Conservation (phyloP, 176 grass and related monocot species). For the Poa annua region DNA sequence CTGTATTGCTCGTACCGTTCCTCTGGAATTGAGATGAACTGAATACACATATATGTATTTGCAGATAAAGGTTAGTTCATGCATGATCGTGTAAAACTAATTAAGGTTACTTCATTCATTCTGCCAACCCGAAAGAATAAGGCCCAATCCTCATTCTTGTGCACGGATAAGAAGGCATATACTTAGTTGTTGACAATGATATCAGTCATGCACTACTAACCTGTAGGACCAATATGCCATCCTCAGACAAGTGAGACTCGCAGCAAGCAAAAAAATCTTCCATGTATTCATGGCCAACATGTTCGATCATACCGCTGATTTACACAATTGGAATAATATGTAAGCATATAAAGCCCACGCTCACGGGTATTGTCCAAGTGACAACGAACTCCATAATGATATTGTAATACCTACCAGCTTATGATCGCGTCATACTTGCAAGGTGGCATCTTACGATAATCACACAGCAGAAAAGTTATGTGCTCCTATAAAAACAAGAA, state of each 20-base stretch:
- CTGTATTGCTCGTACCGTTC: not conserved
- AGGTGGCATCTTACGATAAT: slow-evolving; percentile 14
- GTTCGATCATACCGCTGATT: slow-evolving; percentile 12
- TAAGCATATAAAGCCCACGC: not conserved
- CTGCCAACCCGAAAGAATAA: not conserved
- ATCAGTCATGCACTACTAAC: not conserved
- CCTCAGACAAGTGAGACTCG: not conserved
- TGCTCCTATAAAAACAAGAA: not conserved
- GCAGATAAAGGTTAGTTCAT: not conserved
- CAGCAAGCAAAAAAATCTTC: not conserved
- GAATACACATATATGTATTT: not conserved
- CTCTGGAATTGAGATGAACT: not conserved
- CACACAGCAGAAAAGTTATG: not conserved
- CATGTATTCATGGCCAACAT: slow-evolving; percentile 29
- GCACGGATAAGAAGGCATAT: not conserved
- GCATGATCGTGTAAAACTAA: not conserved
- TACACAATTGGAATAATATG: not conserved
- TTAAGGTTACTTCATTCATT: not conserved
- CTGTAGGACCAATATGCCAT: slow-evolving; percentile 15
- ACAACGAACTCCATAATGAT: not conserved
- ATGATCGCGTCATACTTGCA: slow-evolving; percentile 18
- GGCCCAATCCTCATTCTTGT: not conserved
- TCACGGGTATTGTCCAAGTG: not conserved
- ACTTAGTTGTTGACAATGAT: not conserved
- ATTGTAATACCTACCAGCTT: not conserved